phyloP scores from a whole-genome alignment of 768 basidiomycete genomes.

The Rhizopogon sp. region DNA sequence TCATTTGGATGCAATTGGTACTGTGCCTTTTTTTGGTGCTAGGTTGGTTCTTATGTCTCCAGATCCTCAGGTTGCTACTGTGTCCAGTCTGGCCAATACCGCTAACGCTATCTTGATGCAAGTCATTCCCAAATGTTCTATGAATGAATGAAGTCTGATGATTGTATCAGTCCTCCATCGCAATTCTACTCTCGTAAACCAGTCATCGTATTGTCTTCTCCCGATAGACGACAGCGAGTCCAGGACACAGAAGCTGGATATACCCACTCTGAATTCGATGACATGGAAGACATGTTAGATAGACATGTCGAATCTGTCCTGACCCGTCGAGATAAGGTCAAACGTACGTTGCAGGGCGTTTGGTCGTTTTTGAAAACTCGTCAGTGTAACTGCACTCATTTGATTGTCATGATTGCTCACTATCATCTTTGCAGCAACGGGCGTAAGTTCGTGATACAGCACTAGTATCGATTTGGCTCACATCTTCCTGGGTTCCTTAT shows the following conservation, averaged over 20 bases:
- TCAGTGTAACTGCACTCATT: conserved; percentile 28
- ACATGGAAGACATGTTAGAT: conserved; percentile 52
- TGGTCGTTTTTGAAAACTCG: conserved; percentile 86
- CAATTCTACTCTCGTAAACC: conserved; percentile 69
- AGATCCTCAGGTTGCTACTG: conserved; percentile 74
- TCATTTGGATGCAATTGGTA: conserved; percentile 77
- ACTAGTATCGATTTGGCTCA: neutral
- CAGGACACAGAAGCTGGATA: conserved; percentile 25
- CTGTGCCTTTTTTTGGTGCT: conserved; percentile 7
- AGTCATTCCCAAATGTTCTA: conserved; percentile 4
- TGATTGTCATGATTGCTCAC: neutral
- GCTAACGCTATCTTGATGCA: conserved; percentile 76
- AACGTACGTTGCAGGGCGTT: conserved; percentile 60
- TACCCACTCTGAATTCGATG: conserved; percentile 29
- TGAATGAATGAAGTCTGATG: neutral
- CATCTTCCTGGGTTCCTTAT: neutral
- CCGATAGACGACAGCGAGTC: conserved; percentile 9
- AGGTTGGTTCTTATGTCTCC: conserved; percentile 7
- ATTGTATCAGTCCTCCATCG: conserved; percentile 52
- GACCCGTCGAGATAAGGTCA: conserved; percentile 50
- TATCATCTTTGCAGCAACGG: conserved; percentile 44
- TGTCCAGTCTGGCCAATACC: conserved; percentile 72
- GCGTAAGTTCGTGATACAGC: conserved; percentile 41
- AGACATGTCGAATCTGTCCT: conserved; percentile 77
- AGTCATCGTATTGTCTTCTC: conserved; percentile 49